Conservation (phyloP, 805 yeast genomes). For the Ogataea sp. region DNA sequence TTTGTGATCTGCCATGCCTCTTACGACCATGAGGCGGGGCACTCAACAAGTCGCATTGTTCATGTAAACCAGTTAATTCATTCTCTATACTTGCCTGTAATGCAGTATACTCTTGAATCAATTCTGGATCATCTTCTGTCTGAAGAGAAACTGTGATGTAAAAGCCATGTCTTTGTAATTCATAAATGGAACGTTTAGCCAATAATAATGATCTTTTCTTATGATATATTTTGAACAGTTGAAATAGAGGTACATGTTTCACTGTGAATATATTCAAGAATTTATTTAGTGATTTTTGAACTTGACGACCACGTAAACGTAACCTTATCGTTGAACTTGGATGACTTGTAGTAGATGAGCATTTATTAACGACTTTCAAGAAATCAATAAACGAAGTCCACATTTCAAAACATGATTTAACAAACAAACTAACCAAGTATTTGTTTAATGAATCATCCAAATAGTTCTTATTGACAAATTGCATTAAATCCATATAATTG, state of each 20-base stretch:
- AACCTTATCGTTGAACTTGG: no score
- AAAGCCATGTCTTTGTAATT: conserved; percentile 2
- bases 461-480: neutral
- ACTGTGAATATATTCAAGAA: neutral
- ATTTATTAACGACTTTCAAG: no score
- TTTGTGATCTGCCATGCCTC: no score
- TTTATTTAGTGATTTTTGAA: neutral
- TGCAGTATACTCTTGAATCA: neutral
- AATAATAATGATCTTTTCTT: neutral
- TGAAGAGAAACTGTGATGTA: neutral
- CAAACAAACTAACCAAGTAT: neutral
- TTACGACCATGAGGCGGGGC: neutral
- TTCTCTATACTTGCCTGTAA: neutral
- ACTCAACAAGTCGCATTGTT: neutral
- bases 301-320: no score
- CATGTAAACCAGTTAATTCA: neutral
- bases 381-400: neutral
- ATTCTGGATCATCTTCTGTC: neutral
- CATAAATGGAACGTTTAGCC: neutral
- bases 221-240: neutral
- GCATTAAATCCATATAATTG: neutral
- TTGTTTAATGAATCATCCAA: conserved; percentile 1
- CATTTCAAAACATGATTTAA: neutral
- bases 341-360: no score
- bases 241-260: neutral